Evolutionary conservation across 768 basidiomycete species (phyloP).

Genomic region (Mycena sanguinolenta): DNA sequence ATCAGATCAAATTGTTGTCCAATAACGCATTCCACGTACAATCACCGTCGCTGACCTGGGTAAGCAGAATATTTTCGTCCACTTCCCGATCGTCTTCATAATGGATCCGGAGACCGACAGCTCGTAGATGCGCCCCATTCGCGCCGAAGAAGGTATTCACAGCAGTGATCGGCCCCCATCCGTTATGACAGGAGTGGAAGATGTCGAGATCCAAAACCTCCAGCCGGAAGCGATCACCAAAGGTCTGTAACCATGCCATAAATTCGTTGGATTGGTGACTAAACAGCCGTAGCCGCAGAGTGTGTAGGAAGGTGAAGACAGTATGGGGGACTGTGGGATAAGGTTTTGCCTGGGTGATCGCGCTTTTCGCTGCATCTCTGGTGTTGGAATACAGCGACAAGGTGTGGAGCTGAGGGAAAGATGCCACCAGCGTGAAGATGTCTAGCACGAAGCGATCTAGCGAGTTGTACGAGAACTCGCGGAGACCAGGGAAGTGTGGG

Average conservation of each 20-base stretch:
- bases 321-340: not conserved
- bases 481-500: constrained; percentile 25
- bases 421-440: constrained; percentile 6
- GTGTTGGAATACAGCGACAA: constrained; percentile 14
- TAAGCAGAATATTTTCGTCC: not conserved
- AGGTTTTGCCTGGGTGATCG: not conserved
- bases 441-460: constrained; percentile 17
- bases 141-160: constrained; percentile 11
- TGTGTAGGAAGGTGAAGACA: constrained; percentile 19
- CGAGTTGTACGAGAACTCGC: constrained; percentile 28
- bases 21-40: not conserved
- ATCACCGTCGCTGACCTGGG: constrained; percentile 3
- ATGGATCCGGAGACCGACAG: constrained; percentile 1
- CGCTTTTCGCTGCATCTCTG: not conserved
- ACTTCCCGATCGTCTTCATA: constrained; percentile 20
- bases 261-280: constrained; percentile 11
- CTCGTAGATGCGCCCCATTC: not conserved
- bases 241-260: constrained; percentile 10
- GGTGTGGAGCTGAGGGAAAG: constrained; percentile 7
- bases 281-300: constrained; percentile 16
- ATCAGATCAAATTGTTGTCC: not conserved
- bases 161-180: constrained; percentile 22
- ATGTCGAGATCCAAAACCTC: constrained; percentile 14
- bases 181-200: constrained; percentile 26
- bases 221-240: not conserved